Evolutionary conservation across 768 basidiomycete genomes (phyloP).

Genomic region (Agaricus subrufescens): DNA sequence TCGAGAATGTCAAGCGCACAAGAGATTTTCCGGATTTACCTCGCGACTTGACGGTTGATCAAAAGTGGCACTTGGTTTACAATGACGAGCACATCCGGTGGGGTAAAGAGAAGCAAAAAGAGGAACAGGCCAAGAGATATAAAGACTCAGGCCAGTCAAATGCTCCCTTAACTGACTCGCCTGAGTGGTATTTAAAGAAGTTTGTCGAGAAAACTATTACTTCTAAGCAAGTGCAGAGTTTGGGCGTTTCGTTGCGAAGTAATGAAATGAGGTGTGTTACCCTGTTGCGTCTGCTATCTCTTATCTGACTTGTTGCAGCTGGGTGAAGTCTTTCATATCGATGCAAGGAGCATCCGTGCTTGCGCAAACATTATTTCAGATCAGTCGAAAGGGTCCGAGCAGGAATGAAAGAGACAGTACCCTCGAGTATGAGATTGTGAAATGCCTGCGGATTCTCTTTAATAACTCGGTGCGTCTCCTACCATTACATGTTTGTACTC

Average conservation of each 20-base stretch:
- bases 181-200: constrained; percentile 91
- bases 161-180: constrained; percentile 60
- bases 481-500: not conserved
- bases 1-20: constrained; percentile 69
- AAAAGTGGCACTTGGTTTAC: constrained; percentile 91
- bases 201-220: constrained; percentile 86
- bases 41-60: constrained; percentile 71
- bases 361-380: constrained; percentile 69
- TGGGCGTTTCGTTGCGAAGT: constrained; percentile 75
- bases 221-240: constrained; percentile 69
- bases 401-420: constrained; percentile 62
- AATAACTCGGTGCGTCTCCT: constrained; percentile 34
- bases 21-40: constrained; percentile 60
- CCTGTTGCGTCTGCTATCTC: not conserved
- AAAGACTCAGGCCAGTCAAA: constrained; percentile 52
- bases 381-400: constrained; percentile 63
- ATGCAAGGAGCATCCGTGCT: constrained; percentile 84
- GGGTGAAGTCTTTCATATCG: constrained; percentile 73
- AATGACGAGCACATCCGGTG: constrained; percentile 78
- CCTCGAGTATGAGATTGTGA: constrained; percentile 85
- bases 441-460: constrained; percentile 79
- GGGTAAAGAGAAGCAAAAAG: constrained; percentile 64
- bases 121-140: constrained; percentile 58
- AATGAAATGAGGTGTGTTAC: constrained; percentile 68
- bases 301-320: constrained; percentile 38